Conservation (phyloP, 2,329 filamentous ascomycete species). For the Botryotinia convoluta region DNA sequence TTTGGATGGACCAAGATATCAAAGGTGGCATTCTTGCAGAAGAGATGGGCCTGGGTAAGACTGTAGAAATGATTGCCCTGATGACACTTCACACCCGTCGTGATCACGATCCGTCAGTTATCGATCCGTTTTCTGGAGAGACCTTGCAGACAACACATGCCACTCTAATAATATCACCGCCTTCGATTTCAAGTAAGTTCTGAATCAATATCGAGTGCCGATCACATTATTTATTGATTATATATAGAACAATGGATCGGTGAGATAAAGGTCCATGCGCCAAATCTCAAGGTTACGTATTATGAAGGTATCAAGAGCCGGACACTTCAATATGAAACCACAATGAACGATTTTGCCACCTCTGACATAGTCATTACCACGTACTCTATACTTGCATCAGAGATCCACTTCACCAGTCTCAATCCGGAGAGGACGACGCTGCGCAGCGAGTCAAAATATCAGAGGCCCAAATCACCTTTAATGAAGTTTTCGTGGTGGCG, state of each 20-base stretch:
- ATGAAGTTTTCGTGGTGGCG: slow-evolving; percentile 83
- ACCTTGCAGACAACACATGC: slow-evolving; percentile 50
- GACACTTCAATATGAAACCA: slow-evolving; percentile 34
- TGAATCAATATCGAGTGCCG: neutral
- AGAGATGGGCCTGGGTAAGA: slow-evolving; percentile 83
- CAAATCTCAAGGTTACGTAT: slow-evolving; percentile 52
- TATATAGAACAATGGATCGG: slow-evolving; percentile 57
- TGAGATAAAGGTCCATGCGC: slow-evolving; percentile 59
- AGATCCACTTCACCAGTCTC: slow-evolving; percentile 73
- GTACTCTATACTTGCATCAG: slow-evolving; percentile 69
- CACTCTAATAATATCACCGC: slow-evolving; percentile 61
- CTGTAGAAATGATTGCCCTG: slow-evolving; percentile 69
- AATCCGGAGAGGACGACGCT: slow-evolving; percentile 64
- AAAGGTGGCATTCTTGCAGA: slow-evolving; percentile 60
- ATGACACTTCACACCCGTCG: slow-evolving; percentile 60
- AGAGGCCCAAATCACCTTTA: slow-evolving; percentile 69
- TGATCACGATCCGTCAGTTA: slow-evolving; percentile 23
- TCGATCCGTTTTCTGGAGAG: slow-evolving; percentile 44
- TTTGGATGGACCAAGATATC: slow-evolving; percentile 42
- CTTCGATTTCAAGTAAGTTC: slow-evolving; percentile 43
- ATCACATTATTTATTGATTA: neutral
- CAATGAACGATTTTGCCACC: slow-evolving; percentile 46
- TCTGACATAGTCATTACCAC: slow-evolving; percentile 64
- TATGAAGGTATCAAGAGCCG: slow-evolving; percentile 51
- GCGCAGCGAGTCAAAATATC: slow-evolving; percentile 61